Evolutionary conservation across 2,329 filamentous ascomycete genomes (phyloP).

Genomic region (Fusarium hostae): DNA sequence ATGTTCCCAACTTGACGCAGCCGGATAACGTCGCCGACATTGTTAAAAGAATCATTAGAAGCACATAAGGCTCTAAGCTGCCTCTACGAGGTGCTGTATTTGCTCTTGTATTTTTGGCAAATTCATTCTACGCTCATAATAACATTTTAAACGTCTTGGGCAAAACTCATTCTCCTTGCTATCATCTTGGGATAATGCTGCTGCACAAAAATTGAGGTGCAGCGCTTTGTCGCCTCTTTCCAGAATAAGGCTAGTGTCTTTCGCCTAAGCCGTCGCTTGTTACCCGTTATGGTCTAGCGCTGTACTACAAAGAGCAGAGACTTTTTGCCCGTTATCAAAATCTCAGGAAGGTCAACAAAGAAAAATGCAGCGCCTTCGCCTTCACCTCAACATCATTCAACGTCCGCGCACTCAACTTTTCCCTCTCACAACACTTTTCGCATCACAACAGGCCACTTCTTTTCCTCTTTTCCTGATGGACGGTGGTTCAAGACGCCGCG

Average conservation of each 20-base stretch:
- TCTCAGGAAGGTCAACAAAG: not conserved
- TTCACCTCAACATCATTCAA: slow-evolving; percentile 2
- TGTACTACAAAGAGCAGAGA: slow-evolving; percentile 18
- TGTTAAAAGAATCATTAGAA: not conserved
- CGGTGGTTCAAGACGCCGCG: slow-evolving; percentile 15
- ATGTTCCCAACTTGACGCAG: slow-evolving; percentile 1
- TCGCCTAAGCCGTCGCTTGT: not conserved
- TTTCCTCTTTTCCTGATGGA: slow-evolving; percentile 9
- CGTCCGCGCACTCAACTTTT: not conserved
- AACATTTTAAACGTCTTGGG: fast-evolving
- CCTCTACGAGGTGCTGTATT: no score
- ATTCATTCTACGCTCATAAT: fast-evolving
- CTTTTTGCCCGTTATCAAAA: slow-evolving; percentile 27
- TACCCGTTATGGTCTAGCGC: not conserved
- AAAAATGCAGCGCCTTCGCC: slow-evolving; percentile 23
- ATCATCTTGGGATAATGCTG: not conserved
- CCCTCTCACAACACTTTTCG: not conserved
- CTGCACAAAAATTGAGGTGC: not conserved
- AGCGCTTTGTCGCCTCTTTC: not conserved
- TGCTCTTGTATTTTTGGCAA: not conserved
- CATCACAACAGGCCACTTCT: not conserved
- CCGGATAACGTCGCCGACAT: not conserved
- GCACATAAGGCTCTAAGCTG: not conserved
- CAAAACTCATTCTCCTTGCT: not conserved
- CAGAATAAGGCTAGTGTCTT: not conserved